Evolutionary conservation across 129 eudicot species (phyloP), one percentile per base, ranked within the genome.

Genomic region (Flaveria brownii): DNA sequence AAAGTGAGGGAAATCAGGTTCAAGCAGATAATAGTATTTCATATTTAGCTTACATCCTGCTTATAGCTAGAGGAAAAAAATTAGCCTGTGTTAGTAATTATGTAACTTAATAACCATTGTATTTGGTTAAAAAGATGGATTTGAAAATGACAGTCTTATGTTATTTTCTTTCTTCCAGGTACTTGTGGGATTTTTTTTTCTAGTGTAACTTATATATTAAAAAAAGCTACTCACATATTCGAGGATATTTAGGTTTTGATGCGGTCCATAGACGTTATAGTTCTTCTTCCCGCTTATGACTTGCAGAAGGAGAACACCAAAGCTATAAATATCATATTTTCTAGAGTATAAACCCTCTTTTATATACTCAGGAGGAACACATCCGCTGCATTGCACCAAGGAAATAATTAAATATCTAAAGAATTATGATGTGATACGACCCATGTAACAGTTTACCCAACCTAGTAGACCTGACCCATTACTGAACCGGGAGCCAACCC

Each of bases 301-400:
- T 63, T 86, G 88, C n/a, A 84, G 77, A 36, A 86, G 70, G 10
- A 86, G 55, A 67, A 84, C 88, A 2, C 90, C 90, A 14, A 81
- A 86, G 78, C 90, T 86, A 59, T 67, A 86, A 47, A 86, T 84
- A 75, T 86, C 90, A 46, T 86, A 86, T 57, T 86, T 86, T 28
- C 75, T 55, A 11, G 90, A 86, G 70, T 77, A 86, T 8, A 70
- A 47, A 6, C 90, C 88, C 65, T 70, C 39, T 59, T 51, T 77
- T 18, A 80, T 80, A 59, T 80, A 84, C 78, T 83, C 90, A 0
- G 88, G 90, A 51, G 90, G 87, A 55, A 84, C 83, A 51, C 81
- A 86, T 77, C 90, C 86, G 36, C 86, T 84, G 78, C 41, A 63
- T 33, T 52, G 52, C 17, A 39, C 56, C 30, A 51, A 54, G 67